Percentiles rank a stretch among this genome's conserved stretches.
phyloP scores from a whole-genome alignment of 768 basidiomycete genomes.

The Dacryopinax spathularia region DNA sequence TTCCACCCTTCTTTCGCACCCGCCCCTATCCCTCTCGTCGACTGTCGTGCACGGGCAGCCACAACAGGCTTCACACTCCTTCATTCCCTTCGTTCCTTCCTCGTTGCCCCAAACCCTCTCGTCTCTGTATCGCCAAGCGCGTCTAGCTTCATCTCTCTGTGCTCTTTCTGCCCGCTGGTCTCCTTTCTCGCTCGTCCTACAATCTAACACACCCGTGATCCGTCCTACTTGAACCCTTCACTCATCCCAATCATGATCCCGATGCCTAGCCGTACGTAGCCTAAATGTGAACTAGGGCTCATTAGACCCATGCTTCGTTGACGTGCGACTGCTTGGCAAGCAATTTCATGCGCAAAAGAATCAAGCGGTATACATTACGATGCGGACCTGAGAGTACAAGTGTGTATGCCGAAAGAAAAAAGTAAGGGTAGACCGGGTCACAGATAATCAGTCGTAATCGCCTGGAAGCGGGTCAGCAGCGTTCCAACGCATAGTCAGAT shows the following conservation, averaged over 20 bases:
- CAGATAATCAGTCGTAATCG: not conserved
- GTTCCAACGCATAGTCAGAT: not conserved
- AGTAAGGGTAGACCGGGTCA: not conserved
- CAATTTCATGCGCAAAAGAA: not conserved
- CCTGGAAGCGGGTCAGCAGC: not conserved
- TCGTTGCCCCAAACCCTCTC: not conserved
- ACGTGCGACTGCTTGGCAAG: not conserved
- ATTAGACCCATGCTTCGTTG: not conserved
- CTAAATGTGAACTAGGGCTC: constrained; percentile 3
- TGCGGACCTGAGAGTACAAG: too few species aligned
- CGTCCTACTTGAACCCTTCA: not conserved
- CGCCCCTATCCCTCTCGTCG: not conserved
- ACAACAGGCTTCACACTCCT: not conserved
- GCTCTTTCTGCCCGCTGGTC: not conserved
- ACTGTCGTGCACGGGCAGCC: not conserved
- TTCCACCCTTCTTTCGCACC: not conserved
- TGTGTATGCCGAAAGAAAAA: too few species aligned
- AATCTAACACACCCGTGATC: not conserved
- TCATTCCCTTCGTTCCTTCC: not conserved
- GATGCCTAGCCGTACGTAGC: constrained; percentile 4
- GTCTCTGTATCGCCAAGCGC: not conserved
- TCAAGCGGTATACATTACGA: too few species aligned
- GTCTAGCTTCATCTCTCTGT: not conserved
- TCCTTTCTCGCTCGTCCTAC: not conserved
- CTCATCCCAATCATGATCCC: constrained; percentile 4